Evolutionary conservation across 2,329 filamentous ascomycete genomes (phyloP).

Genomic region (Rhinocladiella similis): DNA sequence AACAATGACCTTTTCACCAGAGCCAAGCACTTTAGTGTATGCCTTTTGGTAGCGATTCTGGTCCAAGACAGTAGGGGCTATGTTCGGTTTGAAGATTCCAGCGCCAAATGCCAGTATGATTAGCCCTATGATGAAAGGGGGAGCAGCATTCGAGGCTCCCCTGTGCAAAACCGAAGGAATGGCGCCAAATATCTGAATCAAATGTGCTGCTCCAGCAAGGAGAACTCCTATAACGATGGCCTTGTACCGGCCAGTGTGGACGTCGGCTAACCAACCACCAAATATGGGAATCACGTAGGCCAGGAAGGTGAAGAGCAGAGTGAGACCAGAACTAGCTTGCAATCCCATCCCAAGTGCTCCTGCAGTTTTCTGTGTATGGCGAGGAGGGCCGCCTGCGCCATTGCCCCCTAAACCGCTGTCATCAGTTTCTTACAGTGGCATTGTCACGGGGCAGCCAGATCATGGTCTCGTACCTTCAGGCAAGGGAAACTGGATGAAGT

Average conservation of each 20-base stretch:
- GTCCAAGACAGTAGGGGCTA: slow-evolving; percentile 22
- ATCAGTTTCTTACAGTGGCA: too few relatives aligned
- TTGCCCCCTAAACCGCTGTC: slow-evolving; percentile 51
- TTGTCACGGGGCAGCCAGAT: too few relatives aligned
- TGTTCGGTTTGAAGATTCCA: slow-evolving; percentile 77
- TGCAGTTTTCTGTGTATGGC: slow-evolving; percentile 46
- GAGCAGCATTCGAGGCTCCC: too few relatives aligned
- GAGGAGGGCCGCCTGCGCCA: slow-evolving; percentile 43
- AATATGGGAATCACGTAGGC: slow-evolving; percentile 60
- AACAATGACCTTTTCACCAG: slow-evolving; percentile 68
- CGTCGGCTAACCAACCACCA: slow-evolving; percentile 64
- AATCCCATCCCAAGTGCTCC: slow-evolving; percentile 61
- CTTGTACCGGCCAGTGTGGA: slow-evolving; percentile 57
- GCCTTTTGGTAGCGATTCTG: slow-evolving; percentile 54
- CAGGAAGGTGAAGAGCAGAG: slow-evolving; percentile 62
- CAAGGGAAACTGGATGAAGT: slow-evolving; percentile 60
- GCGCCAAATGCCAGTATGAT: slow-evolving; percentile 71
- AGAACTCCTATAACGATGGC: slow-evolving; percentile 67
- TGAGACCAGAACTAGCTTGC: slow-evolving; percentile 53
- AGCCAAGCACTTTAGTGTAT: slow-evolving; percentile 50
- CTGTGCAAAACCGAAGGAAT: slow-evolving; percentile 40
- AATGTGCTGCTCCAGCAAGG: slow-evolving; percentile 65
- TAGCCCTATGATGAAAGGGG: slow-evolving; percentile 61
- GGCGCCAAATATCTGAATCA: slow-evolving; percentile 66
- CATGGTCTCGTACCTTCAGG: slow-evolving; percentile 55